Evolutionary conservation across 805 yeast genomes (phyloP).

Genomic region (Zygoascus biomembranicola): DNA sequence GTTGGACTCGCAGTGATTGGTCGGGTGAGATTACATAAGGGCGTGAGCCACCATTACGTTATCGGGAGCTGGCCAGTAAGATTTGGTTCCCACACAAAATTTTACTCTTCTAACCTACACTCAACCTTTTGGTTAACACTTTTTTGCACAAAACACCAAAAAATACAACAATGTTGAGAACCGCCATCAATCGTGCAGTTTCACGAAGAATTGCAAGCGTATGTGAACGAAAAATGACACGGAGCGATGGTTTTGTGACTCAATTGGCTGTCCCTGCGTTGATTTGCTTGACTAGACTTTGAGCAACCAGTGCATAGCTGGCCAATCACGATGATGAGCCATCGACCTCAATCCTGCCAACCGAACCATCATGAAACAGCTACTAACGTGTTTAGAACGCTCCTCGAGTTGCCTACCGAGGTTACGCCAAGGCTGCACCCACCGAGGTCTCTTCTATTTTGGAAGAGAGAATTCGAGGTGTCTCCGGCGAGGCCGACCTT

Average conservation of each 20-base stretch:
- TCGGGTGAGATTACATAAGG: neutral
- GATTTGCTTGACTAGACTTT: too few species aligned
- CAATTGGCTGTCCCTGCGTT: neutral
- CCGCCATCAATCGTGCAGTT: conserved; percentile 33
- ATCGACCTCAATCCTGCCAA: too few species aligned
- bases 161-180: conserved; percentile 27
- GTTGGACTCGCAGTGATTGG: neutral
- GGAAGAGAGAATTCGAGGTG: conserved; percentile 99
- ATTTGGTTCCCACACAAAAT: neutral
- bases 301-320: neutral
- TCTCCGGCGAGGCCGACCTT: conserved; percentile 92
- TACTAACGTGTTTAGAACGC: neutral
- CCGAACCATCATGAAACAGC: too few species aligned
- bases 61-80: neutral
- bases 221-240: conserved; percentile 10
- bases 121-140: neutral
- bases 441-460: conserved; percentile 98
- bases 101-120: conserved; percentile 1
- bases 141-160: neutral
- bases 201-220: conserved; percentile 28
- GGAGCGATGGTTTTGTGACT: neutral
- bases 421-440: conserved; percentile 96
- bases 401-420: conserved; percentile 33
- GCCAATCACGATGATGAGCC: neutral
- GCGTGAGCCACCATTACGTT: neutral